Evolutionary conservation across 192 early-diverging fungal genomes (phyloP).

Genomic region (Coemansia sp.): DNA sequence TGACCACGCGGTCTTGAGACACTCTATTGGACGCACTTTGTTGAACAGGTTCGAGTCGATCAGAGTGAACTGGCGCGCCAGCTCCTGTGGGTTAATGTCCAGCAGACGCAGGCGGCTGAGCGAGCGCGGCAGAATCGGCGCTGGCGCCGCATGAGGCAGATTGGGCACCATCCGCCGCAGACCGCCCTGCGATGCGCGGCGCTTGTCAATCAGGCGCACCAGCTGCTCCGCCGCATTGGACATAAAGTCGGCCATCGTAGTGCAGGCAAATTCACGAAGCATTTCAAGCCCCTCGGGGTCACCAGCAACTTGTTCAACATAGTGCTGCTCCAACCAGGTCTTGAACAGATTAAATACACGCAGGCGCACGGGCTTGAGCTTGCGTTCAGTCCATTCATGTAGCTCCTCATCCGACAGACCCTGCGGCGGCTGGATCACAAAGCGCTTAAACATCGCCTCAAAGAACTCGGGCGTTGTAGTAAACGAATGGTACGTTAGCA

Average conservation of each 20-base stretch:
- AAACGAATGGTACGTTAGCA: slow-evolving; percentile 95
- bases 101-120: slow-evolving; percentile 73
- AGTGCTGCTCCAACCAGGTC: slow-evolving; percentile 93
- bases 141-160: slow-evolving; percentile 60
- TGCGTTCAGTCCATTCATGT: slow-evolving; percentile 79
- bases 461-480: slow-evolving; percentile 77
- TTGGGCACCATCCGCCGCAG: slow-evolving; percentile 66
- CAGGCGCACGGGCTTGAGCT: slow-evolving; percentile 85
- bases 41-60: slow-evolving; percentile 83
- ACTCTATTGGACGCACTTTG: slow-evolving; percentile 83
- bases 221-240: slow-evolving; percentile 68
- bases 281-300: slow-evolving; percentile 66
- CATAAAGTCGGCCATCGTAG: slow-evolving; percentile 70
- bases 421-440: slow-evolving; percentile 69
- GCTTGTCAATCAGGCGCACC: slow-evolving; percentile 74
- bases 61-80: slow-evolving; percentile 94
- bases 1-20: slow-evolving; percentile 87
- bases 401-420: slow-evolving; percentile 64
- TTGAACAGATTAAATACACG: slow-evolving; percentile 94
- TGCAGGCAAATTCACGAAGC: slow-evolving; percentile 73
- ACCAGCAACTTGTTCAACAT: slow-evolving; percentile 70
- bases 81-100: slow-evolving; percentile 89
- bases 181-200: slow-evolving; percentile 59
- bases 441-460: slow-evolving; percentile 71
- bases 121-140: slow-evolving; percentile 80